Evolutionary conservation across 495 filamentous ascomycete genomes (phyloP).

Genomic region (Xylaria castorea): DNA sequence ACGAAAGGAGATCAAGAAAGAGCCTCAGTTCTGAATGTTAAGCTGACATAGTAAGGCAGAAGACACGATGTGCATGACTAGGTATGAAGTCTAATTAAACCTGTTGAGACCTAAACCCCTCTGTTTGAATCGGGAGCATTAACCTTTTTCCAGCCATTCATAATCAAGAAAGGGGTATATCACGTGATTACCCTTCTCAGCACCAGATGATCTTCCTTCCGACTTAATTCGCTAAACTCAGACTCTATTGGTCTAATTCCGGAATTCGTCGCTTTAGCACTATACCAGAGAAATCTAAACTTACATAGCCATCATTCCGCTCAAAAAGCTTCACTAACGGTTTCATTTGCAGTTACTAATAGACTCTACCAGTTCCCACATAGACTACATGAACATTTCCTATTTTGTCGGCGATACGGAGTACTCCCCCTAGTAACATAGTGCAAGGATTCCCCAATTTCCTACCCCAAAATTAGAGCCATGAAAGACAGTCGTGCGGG

Average conservation of each 20-base stretch:
- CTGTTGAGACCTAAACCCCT: slow-evolving; percentile 3
- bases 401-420: not conserved
- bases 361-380: not conserved
- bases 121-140: slow-evolving; percentile 11
- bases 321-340: not conserved
- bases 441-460: slow-evolving; percentile 13
- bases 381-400: not conserved
- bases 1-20: not conserved
- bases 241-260: not conserved
- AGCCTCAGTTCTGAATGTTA: not conserved
- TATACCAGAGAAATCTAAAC: not conserved
- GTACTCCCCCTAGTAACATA: not conserved
- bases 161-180: not conserved
- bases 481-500: slow-evolving; percentile 2
- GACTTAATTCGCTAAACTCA: not conserved
- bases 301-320: not conserved
- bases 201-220: not conserved
- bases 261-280: not conserved
- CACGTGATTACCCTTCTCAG: slow-evolving; percentile 17
- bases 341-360: not conserved
- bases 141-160: slow-evolving; percentile 20
- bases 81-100: slow-evolving; percentile 18
- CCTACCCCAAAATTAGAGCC: not conserved
- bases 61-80: not conserved
- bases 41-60: not conserved